phyloP scores from a whole-genome alignment of 2,329 filamentous ascomycete species.

The Penicillium italicum region DNA sequence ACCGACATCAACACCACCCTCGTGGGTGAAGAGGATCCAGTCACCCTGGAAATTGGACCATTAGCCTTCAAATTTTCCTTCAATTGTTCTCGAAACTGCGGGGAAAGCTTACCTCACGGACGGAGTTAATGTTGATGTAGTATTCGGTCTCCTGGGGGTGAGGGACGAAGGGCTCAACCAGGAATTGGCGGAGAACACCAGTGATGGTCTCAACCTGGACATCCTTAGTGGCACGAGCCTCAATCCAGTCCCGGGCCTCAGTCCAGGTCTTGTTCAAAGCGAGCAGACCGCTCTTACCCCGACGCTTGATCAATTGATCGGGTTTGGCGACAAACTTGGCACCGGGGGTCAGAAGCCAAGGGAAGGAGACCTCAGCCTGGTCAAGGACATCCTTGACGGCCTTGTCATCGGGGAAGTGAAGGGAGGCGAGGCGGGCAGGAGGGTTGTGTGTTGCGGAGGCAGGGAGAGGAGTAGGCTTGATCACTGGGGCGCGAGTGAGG shows the following conservation, averaged over 20 bases:
- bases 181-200: constrained; percentile 87
- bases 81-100: background rate
- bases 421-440: constrained; percentile 80
- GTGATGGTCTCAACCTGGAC: constrained; percentile 90
- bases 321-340: constrained; percentile 98
- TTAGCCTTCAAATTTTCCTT: constrained; percentile 11
- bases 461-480: constrained; percentile 95
- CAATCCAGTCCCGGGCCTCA: constrained; percentile 91
- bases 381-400: constrained; percentile 80
- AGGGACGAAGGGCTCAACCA: constrained; percentile 97
- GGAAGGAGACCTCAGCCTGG: constrained; percentile 94
- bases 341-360: constrained; percentile 80
- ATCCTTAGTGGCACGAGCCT: constrained; percentile 82
- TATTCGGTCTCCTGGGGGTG: constrained; percentile 95
- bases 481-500: constrained; percentile 92
- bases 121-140: constrained; percentile 99
- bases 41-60: constrained; percentile 66
- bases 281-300: constrained; percentile 96
- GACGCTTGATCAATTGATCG: constrained; percentile 99
- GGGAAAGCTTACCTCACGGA: constrained; percentile 81
- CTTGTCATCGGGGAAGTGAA: constrained; percentile 88
- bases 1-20: constrained; percentile 98
- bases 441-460: constrained; percentile 83
- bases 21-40: constrained; percentile 99
- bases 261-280: constrained; percentile 96